Base-by-base conservation (phyloP, 371 early-diverging fungal species). In the Massospora cicadina region DNA sequence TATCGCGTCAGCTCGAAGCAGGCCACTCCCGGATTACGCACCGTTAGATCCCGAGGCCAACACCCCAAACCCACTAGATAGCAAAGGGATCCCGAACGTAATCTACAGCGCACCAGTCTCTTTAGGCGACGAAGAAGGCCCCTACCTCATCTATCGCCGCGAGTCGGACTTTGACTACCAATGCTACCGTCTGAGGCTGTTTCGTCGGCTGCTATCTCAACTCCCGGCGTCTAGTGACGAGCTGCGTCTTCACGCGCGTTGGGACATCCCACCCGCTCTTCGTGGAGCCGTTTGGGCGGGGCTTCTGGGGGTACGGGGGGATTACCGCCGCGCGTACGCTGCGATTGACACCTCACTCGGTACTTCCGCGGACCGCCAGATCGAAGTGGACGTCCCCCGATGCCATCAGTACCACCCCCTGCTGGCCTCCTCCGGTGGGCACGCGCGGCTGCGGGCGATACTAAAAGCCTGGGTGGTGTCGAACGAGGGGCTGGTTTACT, bases 321-420 rank as follows among this genome's bases (percentile, higher is more conserved):
- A 86, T 58, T 68, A 81, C 26, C 72, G 81, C n/a, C 65, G 74
- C 31, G 68, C 71, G 7, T 90, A 86, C 68, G 71, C 77, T 25
- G 65, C 69, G 2, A 74, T 80, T 54, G 82, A 86, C 68, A 84
- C 82, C 65, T 76, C 76, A n/a, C 72, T 71, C 56, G 67, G 69
- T 2, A 72, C 77, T 0, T 73, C 64, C n/a, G 69, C 76, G 0
- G 81, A 84, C 64, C 76, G 79, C 65, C 85, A 84, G 71, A 80
- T 82, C 66, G 43, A 58, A 43, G 33, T 60, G 72, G 90, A 91
- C 71, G 84, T 90, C 29, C 90, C 89, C 3, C 71, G 92, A 55
- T 91, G 92, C 67, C 92, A 91, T 69, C 81, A 86, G 66, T 90
- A 91, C 71, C 82, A 89, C 67, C 84, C 81, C 60, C 66, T 87